Evolutionary conservation across 1,284 basidiomycete species (phyloP), one percentile per base, ranked within the genome.

Genomic region (Trametes sp.): DNA sequence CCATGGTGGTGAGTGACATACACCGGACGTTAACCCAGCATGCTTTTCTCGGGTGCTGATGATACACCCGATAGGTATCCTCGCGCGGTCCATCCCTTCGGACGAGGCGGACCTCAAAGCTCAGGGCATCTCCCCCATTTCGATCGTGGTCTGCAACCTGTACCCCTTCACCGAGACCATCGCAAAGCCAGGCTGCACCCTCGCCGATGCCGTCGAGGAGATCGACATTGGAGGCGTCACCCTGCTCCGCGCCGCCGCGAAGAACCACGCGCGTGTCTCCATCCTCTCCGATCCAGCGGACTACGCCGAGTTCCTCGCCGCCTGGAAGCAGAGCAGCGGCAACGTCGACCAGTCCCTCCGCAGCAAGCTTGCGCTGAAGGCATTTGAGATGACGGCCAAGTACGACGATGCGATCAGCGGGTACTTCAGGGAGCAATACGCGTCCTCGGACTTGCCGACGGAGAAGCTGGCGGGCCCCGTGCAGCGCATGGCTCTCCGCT

Each of bases 211-310:
- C 14, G 90, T 98, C 61, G 98, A 99, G 77, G 98, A 99, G 80
- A 93, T 99, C 71, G 98, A 99, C 79, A 99, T 99, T 68, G 98
- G 98, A 7, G 98, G 98, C 51, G 98, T 99, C 45, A 99, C 98
- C 2, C 90, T 99, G 26, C 89, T 99, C 55, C 93, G 98, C 60
- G 98, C 98, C 8, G 98, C 96, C 6, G 98, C 98, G 62, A 99
- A 99, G 82, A 99, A 99, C 80, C 98, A 99, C 81, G 92, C 87
- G 64, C 93, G 96, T 54, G 95, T 97, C 24, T 92, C 91, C 31
- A 91, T 99, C 63, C 84, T 99, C 59, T 98, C 94, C 55, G 95
- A 98, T 75, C 98, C 98, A 14, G 80, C 85, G n/a, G 98, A 99
- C 79, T 99, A 99, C 77, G 77, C 83, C 53, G 84, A 86, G 62